Evolutionary conservation across 2,329 filamentous ascomycete species (phyloP).

Genomic region (Parastagonospora avenae): DNA sequence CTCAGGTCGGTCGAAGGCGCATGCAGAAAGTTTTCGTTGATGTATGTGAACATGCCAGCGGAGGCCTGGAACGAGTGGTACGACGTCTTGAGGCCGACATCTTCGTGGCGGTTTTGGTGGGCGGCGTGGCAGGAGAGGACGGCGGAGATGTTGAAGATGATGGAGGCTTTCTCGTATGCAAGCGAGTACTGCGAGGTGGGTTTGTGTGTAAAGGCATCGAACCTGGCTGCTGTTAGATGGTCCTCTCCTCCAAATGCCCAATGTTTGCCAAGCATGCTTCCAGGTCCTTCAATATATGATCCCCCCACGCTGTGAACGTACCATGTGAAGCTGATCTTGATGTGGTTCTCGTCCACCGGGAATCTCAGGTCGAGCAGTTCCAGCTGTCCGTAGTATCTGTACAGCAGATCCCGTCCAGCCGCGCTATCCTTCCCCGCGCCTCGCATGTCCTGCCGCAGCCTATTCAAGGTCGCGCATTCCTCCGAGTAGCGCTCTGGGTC

Average conservation of each 20-base stretch:
- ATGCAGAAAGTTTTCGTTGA: conserved; percentile 99
- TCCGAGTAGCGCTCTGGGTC: conserved; percentile 95
- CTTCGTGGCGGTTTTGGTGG: conserved; percentile 88
- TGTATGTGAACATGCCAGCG: conserved; percentile 99
- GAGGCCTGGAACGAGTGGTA: conserved; percentile 99
- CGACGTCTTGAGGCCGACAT: conserved; percentile 90
- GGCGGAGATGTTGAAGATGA: conserved; percentile 99
- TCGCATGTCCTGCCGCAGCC: conserved; percentile 96
- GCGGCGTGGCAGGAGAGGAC: conserved; percentile 96
- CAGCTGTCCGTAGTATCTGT: conserved; percentile 96
- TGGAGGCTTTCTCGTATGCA: conserved; percentile 97
- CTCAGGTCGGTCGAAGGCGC: conserved; percentile 96
- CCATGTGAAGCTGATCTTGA: conserved; percentile 99
- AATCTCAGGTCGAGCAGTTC: conserved; percentile 94
- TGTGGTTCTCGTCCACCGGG: conserved; percentile 97
- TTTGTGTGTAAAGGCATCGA: conserved; percentile 99
- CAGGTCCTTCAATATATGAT: background rate
- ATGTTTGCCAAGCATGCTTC: background rate
- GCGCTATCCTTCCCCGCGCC: conserved; percentile 97
- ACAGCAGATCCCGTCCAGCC: conserved; percentile 88
- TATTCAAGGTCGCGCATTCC: conserved; percentile 92
- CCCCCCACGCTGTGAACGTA: conserved; percentile 50
- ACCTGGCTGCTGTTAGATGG: conserved; percentile 64
- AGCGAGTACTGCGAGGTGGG: conserved; percentile 95
- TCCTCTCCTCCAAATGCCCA: background rate